A percentile compares a stretch with the other conserved stretches of the same genome.
These are phyloP conservation scores for Collybiopsis confluens DNA, from an alignment of 768 basidiomycete species.

Conservation along the genomic window DNA sequence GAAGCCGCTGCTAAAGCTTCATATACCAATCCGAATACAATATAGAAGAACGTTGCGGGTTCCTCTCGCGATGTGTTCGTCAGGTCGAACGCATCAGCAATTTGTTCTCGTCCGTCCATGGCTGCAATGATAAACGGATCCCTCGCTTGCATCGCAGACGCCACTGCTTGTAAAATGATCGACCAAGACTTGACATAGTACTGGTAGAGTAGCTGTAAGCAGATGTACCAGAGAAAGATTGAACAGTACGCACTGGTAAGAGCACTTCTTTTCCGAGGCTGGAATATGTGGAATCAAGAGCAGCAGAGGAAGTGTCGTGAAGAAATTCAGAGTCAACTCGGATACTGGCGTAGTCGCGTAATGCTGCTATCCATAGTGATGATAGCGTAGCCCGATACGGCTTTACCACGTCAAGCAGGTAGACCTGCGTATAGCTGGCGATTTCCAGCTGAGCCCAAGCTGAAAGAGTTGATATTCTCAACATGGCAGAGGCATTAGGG, in stretches of 20 bases:
- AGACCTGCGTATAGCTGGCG: slow-evolving; percentile 66
- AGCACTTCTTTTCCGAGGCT: slow-evolving; percentile 89
- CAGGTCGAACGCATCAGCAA: slow-evolving; percentile 17
- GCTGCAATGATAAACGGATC: slow-evolving; percentile 71
- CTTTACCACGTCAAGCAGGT: slow-evolving; percentile 76
- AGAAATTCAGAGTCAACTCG: slow-evolving; percentile 84
- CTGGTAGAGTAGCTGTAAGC: slow-evolving; percentile 37
- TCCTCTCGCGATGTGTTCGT: slow-evolving; percentile 40
- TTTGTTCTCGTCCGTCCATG: slow-evolving; percentile 69
- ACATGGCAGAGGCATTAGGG: slow-evolving; percentile 92
- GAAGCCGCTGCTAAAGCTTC: slow-evolving; percentile 75
- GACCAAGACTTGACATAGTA: slow-evolving; percentile 86
- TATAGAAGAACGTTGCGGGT: slow-evolving; percentile 80
- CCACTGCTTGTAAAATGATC: slow-evolving; percentile 80
- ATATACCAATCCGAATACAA: slow-evolving; percentile 90
- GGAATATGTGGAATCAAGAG: slow-evolving; percentile 78
- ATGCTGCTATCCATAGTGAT: slow-evolving; percentile 80
- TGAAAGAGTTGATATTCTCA: slow-evolving; percentile 86
- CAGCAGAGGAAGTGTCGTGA: slow-evolving; percentile 68
- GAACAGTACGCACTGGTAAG: slow-evolving; percentile 63
- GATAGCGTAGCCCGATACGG: slow-evolving; percentile 75
- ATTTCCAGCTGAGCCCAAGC: slow-evolving; percentile 95
- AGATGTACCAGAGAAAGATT: not conserved
- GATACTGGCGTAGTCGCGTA: slow-evolving; percentile 91
- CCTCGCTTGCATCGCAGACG: slow-evolving; percentile 66